phyloP scores from a whole-genome alignment of 2,329 filamentous ascomycete genomes.

The Xylaria sp. region DNA sequence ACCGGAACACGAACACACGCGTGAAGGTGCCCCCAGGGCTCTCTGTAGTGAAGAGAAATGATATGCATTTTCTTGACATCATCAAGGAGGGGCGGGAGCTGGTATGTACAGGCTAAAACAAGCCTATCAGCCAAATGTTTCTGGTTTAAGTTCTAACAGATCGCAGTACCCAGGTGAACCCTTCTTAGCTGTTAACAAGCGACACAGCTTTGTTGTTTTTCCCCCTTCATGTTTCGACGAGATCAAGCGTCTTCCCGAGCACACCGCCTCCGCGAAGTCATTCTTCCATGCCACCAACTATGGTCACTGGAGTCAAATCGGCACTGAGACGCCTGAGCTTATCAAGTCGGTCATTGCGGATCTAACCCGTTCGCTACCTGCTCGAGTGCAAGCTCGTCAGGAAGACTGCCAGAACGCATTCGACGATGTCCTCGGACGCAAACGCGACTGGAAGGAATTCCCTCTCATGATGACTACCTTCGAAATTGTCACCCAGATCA shows the following conservation, averaged over 20 bases:
- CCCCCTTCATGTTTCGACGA: constrained; percentile 30
- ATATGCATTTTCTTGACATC: constrained; percentile 24
- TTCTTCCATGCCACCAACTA: constrained; percentile 27
- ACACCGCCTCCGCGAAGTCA: constrained; percentile 23
- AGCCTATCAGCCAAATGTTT: not conserved
- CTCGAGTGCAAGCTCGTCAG: constrained; percentile 18
- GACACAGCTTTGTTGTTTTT: constrained; percentile 27
- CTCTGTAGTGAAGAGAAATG: constrained; percentile 16
- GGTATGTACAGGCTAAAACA: constrained; percentile 3
- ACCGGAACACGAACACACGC: constrained; percentile 5
- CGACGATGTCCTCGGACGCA: constrained; percentile 11
- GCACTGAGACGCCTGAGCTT: constrained; percentile 22
- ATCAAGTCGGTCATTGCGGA: constrained; percentile 21
- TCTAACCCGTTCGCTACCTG: constrained; percentile 28
- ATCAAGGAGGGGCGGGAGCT: constrained; percentile 26
- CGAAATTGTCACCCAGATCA: constrained; percentile 28
- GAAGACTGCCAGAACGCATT: constrained; percentile 20
- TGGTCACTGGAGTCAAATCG: constrained; percentile 25
- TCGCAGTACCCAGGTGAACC: constrained; percentile 25
- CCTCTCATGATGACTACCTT: constrained; percentile 17
- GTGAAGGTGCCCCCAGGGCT: constrained; percentile 6
- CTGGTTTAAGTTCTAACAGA: constrained; percentile 10
- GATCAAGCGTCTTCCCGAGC: constrained; percentile 30
- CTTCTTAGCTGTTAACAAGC: constrained; percentile 22
- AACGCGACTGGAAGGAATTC: constrained; percentile 32